Evolutionary conservation across 805 yeast genomes (phyloP).

Genomic region (Candida coleopterorum): DNA sequence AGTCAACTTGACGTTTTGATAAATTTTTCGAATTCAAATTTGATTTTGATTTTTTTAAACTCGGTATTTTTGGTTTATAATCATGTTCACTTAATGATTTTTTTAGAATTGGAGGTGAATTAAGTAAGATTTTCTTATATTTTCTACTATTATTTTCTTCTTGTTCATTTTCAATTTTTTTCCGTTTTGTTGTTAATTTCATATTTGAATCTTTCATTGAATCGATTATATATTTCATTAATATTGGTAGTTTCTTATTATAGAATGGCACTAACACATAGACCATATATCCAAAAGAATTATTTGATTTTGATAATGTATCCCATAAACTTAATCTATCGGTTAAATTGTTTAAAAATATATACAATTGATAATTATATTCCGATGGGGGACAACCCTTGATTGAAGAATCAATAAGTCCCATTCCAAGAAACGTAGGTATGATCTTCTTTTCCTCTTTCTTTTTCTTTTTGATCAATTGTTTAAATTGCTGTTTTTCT

Average conservation of each 20-base stretch:
- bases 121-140: conserved; percentile 7
- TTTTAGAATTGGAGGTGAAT: conserved; percentile 7
- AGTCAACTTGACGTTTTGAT: conserved; percentile 38
- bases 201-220: conserved; percentile 46
- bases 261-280: conserved; percentile 52
- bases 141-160: background rate
- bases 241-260: conserved; percentile 43
- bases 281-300: conserved; percentile 44
- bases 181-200: conserved; percentile 15
- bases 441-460: conserved; percentile 23
- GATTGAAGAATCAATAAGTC: conserved; percentile 13
- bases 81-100: conserved; percentile 16
- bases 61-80: conserved; percentile 20
- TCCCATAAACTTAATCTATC: conserved; percentile 56
- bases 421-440: conserved; percentile 42
- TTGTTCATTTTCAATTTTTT: conserved; percentile 1
- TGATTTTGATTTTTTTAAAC: conserved; percentile 37
- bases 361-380: conserved; percentile 18
- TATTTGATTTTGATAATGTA: conserved; percentile 29
- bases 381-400: background rate
- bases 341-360: conserved; percentile 37
- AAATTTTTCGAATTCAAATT: conserved; percentile 34
- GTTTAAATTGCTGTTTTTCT: conserved; percentile 16
- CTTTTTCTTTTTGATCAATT: conserved; percentile 17
- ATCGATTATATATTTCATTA: conserved; percentile 41